Conservation (phyloP, 2,329 filamentous ascomycete genomes). For the Parasarocladium wereldwijsianum region DNA sequence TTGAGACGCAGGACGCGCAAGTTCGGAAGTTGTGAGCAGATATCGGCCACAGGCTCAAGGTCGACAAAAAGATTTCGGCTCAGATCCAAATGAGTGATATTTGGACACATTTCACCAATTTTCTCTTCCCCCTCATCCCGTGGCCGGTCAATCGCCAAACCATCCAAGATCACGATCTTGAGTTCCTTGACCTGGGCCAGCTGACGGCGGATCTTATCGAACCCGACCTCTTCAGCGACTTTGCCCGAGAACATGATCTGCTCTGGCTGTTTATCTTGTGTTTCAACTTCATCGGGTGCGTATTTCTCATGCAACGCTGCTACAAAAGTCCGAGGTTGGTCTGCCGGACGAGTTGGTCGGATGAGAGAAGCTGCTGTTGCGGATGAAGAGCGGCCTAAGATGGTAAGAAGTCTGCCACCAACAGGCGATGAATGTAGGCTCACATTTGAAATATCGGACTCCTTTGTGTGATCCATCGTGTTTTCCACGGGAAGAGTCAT, state of each 20-base stretch:
- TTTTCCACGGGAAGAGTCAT: slow-evolving; percentile 73
- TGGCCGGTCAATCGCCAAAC: slow-evolving; percentile 41
- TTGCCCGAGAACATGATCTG: slow-evolving; percentile 63
- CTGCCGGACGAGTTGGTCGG: slow-evolving; percentile 56
- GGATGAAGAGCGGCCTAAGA: slow-evolving; percentile 41
- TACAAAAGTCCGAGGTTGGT: slow-evolving; percentile 58
- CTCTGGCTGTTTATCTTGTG: slow-evolving; percentile 9
- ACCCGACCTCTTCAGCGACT: slow-evolving; percentile 84
- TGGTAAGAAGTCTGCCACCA: background rate
- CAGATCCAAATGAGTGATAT: slow-evolving; percentile 67
- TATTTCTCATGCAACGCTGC: slow-evolving; percentile 73
- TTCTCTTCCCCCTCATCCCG: slow-evolving; percentile 16
- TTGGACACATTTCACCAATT: slow-evolving; percentile 41
- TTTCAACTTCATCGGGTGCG: slow-evolving; percentile 17
- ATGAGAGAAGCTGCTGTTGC: slow-evolving; percentile 75
- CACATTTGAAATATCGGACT: slow-evolving; percentile 72
- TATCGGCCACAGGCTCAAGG: slow-evolving; percentile 50
- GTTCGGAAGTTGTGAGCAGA: slow-evolving; percentile 55
- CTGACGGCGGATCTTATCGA: slow-evolving; percentile 76
- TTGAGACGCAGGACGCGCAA: slow-evolving; percentile 56
- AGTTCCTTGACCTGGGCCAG: slow-evolving; percentile 68
- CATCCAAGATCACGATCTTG: slow-evolving; percentile 69
- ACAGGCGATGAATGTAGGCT: slow-evolving; percentile 8
- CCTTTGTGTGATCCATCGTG: slow-evolving; percentile 76
- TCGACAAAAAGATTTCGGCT: slow-evolving; percentile 68